A percentile compares a stretch with the other conserved stretches of the same genome.
These are phyloP conservation scores for Backusella sp. DNA, from an alignment of 192 early-diverging fungal genomes.

Conservation along the genomic window DNA sequence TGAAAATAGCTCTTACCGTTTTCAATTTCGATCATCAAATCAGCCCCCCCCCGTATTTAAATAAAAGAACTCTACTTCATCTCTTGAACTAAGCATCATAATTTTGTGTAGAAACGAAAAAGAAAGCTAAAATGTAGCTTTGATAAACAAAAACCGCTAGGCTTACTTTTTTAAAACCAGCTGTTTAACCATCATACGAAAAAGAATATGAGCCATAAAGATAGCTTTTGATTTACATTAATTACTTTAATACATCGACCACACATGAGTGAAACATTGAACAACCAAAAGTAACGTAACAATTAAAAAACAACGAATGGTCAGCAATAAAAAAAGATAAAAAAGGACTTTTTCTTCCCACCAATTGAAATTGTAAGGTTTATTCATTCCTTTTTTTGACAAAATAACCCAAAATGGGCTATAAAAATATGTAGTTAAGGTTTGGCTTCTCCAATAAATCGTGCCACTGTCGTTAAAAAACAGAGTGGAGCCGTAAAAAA, in stretches of 20 bases:
- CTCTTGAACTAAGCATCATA: neutral
- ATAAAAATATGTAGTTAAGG: constrained; percentile 3
- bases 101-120: neutral
- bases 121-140: neutral
- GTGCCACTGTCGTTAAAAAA: neutral
- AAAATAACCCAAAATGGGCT: constrained; percentile 4
- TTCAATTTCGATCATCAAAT: too few species aligned
- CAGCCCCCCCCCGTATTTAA: too few species aligned
- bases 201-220: too few species aligned
- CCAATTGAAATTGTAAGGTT: neutral
- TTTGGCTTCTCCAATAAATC: neutral
- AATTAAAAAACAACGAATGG: neutral
- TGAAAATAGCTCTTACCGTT: too few species aligned
- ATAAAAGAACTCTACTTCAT: neutral
- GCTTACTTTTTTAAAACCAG: neutral
- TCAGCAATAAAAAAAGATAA: neutral
- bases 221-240: neutral
- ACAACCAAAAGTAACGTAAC: neutral
- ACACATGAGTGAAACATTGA: neutral
- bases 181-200: neutral
- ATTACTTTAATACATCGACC: neutral
- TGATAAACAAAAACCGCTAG: neutral
- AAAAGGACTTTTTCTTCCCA: constrained; percentile 3
- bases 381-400: neutral
- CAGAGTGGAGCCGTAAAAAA: constrained; percentile 7